phyloP scores from a whole-genome alignment of 257 asterid genomes.

The Marsdenia floribunda region DNA sequence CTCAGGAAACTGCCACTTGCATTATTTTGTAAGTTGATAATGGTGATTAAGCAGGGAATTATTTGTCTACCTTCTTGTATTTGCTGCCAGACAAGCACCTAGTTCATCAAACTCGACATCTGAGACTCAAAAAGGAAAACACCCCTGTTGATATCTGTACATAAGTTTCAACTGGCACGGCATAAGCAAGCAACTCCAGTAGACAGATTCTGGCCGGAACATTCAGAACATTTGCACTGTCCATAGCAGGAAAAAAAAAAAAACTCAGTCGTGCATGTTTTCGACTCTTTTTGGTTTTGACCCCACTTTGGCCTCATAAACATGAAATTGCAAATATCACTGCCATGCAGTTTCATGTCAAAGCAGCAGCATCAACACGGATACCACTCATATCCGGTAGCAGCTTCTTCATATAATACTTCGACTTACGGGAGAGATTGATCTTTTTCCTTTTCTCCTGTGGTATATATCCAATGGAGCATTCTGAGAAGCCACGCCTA shows the following conservation, averaged over 20 bases:
- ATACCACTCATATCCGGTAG: conserved; percentile 75
- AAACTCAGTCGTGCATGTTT: neutral
- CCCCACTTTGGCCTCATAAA: neutral
- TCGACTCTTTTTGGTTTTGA: neutral
- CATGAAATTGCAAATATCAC: neutral
- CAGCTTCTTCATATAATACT: conserved; percentile 80
- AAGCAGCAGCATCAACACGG: conserved; percentile 39
- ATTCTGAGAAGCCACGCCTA: conserved; percentile 87
- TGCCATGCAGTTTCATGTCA: conserved; percentile 18
- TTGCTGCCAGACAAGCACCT: neutral
- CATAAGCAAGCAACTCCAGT: neutral
- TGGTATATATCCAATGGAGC: conserved; percentile 68
- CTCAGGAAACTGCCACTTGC: neutral
- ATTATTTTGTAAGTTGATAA: neutral
- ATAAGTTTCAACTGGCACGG: neutral
- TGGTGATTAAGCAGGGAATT: neutral
- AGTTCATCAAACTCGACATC: neutral
- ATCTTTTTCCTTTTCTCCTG: conserved; percentile 68
- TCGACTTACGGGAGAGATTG: conserved; percentile 69
- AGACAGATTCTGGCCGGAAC: neutral
- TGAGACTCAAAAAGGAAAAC: neutral
- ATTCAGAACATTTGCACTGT: neutral
- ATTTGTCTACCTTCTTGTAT: neutral
- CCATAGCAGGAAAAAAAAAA: neutral
- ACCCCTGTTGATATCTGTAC: neutral